Conservation (phyloP, 1,284 basidiomycete genomes). For the Melanopsichium pennsylvanicum region DNA sequence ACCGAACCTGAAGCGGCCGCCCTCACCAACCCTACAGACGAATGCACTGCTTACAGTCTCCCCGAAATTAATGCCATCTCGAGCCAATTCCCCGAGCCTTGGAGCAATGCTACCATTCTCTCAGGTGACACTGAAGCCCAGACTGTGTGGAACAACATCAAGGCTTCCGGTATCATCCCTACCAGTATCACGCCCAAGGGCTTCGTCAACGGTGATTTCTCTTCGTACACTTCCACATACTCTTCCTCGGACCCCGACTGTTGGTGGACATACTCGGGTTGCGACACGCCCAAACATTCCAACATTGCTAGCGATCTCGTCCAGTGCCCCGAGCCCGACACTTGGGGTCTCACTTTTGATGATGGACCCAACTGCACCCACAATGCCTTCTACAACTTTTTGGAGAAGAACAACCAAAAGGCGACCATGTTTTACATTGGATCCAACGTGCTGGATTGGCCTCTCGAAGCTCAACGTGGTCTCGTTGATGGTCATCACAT, state of each 20-base stretch:
- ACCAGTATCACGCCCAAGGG: constrained; percentile 65
- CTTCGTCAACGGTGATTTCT: constrained; percentile 49
- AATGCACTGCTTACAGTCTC: constrained; percentile 53
- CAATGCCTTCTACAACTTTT: constrained; percentile 70
- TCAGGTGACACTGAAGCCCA: constrained; percentile 66
- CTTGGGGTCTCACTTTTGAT: constrained; percentile 70
- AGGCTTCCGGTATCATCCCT: constrained; percentile 63
- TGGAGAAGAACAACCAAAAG: constrained; percentile 68
- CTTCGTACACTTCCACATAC: constrained; percentile 40
- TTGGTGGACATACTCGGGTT: constrained; percentile 58
- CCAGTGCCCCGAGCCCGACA: constrained; percentile 68
- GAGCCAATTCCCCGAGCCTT: constrained; percentile 54
- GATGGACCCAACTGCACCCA: constrained; percentile 69
- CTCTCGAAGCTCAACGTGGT: constrained; percentile 69
- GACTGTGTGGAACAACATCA: constrained; percentile 56
- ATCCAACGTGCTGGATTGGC: constrained; percentile 71
- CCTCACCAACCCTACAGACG: constrained; percentile 30
- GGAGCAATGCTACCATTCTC: constrained; percentile 66
- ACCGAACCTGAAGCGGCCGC: constrained; percentile 44
- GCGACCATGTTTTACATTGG: constrained; percentile 70
- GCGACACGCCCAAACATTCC: constrained; percentile 60
- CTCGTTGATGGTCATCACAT: constrained; percentile 61
- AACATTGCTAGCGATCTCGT: constrained; percentile 66
- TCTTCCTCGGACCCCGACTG: constrained; percentile 56
- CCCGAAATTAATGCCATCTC: constrained; percentile 47